phyloP scores from a whole-genome alignment of 2,329 filamentous ascomycete species.

The Cladophialophora exuberans region DNA sequence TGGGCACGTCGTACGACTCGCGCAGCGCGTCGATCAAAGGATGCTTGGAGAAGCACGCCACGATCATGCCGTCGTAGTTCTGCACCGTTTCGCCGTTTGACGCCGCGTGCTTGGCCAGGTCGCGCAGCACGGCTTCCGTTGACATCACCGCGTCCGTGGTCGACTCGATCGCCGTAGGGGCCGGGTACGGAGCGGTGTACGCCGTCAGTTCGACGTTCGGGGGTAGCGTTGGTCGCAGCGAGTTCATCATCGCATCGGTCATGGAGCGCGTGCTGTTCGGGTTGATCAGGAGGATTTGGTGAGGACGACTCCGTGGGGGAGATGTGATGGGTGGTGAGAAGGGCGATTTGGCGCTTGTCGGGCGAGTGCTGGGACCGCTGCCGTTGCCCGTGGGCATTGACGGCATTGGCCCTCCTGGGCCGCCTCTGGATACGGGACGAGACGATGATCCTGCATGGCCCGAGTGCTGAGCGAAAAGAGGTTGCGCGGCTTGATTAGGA shows the following conservation, averaged over 20 bases:
- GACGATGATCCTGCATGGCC: slow-evolving; percentile 21
- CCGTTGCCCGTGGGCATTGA: slow-evolving; percentile 17
- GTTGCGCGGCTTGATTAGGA: slow-evolving; percentile 25
- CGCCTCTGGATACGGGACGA: slow-evolving; percentile 27
- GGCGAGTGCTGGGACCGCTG: slow-evolving; percentile 22
- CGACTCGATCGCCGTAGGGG: slow-evolving; percentile 57
- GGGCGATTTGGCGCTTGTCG: slow-evolving; percentile 30
- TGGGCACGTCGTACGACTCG: slow-evolving; percentile 50
- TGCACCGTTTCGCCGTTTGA: slow-evolving; percentile 38
- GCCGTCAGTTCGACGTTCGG: slow-evolving; percentile 52
- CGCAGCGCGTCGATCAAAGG: slow-evolving; percentile 51
- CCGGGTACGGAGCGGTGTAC: slow-evolving; percentile 55
- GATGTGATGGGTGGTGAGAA: slow-evolving; percentile 31
- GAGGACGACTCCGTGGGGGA: slow-evolving; percentile 28
- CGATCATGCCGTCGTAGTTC: slow-evolving; percentile 52
- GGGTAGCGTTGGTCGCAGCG: slow-evolving; percentile 49
- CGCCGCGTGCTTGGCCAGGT: slow-evolving; percentile 46
- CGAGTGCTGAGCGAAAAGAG: slow-evolving; percentile 30
- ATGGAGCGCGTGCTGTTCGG: slow-evolving; percentile 53
- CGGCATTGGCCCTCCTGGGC: slow-evolving; percentile 12
- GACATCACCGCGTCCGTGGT: slow-evolving; percentile 55
- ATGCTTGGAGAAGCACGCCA: slow-evolving; percentile 56
- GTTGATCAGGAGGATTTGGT: slow-evolving; percentile 51
- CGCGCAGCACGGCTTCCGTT: slow-evolving; percentile 52
- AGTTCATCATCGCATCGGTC: slow-evolving; percentile 52